A percentile compares a stretch with the other conserved stretches of the same genome.
Evolutionary conservation across 257 asterid genomes (phyloP).

Genomic region (Solanum sparsipilum): DNA sequence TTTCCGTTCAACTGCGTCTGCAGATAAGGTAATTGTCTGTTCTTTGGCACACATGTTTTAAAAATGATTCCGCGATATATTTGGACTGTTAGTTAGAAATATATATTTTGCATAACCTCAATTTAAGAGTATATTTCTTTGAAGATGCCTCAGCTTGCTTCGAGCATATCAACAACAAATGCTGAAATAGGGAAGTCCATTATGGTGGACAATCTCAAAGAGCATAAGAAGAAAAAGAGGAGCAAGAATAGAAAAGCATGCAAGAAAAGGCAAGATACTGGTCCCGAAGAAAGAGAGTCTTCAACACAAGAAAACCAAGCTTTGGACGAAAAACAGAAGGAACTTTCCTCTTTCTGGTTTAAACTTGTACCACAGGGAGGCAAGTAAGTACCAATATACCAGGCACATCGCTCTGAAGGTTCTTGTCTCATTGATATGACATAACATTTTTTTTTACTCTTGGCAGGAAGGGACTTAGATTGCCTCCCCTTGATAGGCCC

Average conservation of each 20-base stretch:
- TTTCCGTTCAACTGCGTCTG: not conserved
- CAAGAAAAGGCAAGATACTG: too few relatives aligned
- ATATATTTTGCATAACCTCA: not conserved
- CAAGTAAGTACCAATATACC: not conserved
- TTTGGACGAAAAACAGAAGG: not conserved
- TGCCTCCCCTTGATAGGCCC: not conserved
- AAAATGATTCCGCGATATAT: too few relatives aligned
- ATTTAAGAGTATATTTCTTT: not conserved
- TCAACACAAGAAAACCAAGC: not conserved
- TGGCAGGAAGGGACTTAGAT: not conserved
- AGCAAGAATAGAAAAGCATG: not conserved
- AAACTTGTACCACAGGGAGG: not conserved
- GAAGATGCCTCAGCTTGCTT: not conserved
- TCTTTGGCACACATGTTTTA: too few relatives aligned
- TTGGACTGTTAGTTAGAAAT: not conserved
- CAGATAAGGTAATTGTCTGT: not conserved
- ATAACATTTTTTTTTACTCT: not conserved
- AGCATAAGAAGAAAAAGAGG: not conserved
- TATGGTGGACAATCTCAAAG: not conserved
- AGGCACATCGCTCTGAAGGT: not conserved
- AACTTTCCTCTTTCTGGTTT: not conserved
- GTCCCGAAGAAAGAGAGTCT: not conserved
- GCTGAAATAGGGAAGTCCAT: not conserved
- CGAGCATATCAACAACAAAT: not conserved
- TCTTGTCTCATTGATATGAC: not conserved